Conservation (phyloP, 2,329 filamentous ascomycete species). For the Emergomyces pasteurianus region DNA sequence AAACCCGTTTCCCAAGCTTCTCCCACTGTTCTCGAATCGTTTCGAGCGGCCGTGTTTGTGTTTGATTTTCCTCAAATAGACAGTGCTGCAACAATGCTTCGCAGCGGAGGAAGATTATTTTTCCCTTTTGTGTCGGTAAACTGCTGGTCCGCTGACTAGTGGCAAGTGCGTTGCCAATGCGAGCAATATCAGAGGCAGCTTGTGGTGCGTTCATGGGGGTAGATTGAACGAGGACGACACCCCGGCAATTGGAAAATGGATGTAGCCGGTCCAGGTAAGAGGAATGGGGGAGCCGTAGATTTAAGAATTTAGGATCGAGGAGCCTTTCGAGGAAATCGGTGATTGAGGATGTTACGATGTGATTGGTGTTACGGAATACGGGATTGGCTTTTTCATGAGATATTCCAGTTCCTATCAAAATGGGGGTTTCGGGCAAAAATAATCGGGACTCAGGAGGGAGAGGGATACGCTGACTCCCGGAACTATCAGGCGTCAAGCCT, state of each 20-base stretch:
- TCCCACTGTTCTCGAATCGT: slow-evolving; percentile 7
- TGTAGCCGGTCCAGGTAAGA: background rate
- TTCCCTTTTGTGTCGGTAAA: slow-evolving; percentile 11
- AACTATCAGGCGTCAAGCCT: background rate
- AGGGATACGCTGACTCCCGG: background rate
- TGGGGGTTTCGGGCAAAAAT: background rate
- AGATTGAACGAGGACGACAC: slow-evolving; percentile 20
- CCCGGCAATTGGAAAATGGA: slow-evolving; percentile 5
- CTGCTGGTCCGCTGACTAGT: slow-evolving; percentile 9
- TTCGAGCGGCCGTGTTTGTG: background rate
- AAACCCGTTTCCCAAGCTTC: slow-evolving; percentile 20
- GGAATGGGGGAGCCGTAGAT: background rate
- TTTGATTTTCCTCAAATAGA: background rate
- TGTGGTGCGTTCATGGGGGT: background rate
- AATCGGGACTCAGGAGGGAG: too few species aligned
- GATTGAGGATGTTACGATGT: background rate
- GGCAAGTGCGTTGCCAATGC: slow-evolving; percentile 15
- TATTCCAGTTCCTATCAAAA: background rate
- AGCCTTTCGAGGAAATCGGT: background rate
- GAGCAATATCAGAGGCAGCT: slow-evolving; percentile 8
- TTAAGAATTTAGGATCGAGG: background rate
- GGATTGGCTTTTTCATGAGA: background rate
- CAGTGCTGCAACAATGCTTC: slow-evolving; percentile 4
- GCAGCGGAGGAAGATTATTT: slow-evolving; percentile 24
- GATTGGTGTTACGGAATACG: background rate